Percentiles rank a stretch among this genome's conserved stretches.
Conservation (phyloP, 2,329 filamentous ascomycete species). For the Botryotinia calthae region DNA sequence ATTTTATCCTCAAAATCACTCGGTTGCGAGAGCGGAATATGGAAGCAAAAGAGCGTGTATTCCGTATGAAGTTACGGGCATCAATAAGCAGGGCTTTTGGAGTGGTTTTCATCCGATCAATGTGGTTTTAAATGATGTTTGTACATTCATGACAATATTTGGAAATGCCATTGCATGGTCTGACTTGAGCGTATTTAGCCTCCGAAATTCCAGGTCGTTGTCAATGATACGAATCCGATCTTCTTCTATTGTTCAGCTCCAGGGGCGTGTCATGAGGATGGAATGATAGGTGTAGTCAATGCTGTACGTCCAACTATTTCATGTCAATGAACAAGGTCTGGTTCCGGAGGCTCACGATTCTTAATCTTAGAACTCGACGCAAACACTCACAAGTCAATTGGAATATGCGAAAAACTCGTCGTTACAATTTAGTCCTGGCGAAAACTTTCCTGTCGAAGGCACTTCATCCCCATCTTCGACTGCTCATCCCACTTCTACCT, state of each 20-base stretch:
- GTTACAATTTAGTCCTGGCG: slow-evolving; percentile 28
- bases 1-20: slow-evolving; percentile 63
- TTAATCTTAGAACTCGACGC: slow-evolving; percentile 27
- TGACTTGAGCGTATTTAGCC: slow-evolving; percentile 25
- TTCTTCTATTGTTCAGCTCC: slow-evolving; percentile 71
- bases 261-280: slow-evolving; percentile 58
- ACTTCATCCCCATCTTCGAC: slow-evolving; percentile 21
- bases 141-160: slow-evolving; percentile 21
- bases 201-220: slow-evolving; percentile 44
- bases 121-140: slow-evolving; percentile 44
- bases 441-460: slow-evolving; percentile 29
- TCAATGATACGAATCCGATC: slow-evolving; percentile 62
- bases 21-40: slow-evolving; percentile 58
- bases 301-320: slow-evolving; percentile 46
- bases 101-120: slow-evolving; percentile 49
- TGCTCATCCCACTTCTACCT: slow-evolving; percentile 18
- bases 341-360: neutral
- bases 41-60: slow-evolving; percentile 54
- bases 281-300: slow-evolving; percentile 80
- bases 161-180: neutral
- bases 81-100: slow-evolving; percentile 54
- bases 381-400: slow-evolving; percentile 30
- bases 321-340: neutral
- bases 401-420: slow-evolving; percentile 28
- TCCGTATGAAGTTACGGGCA: slow-evolving; percentile 54